Base-by-base conservation (phyloP, 169 alveolate genomes). In the Plasmodium falciparum region DNA sequence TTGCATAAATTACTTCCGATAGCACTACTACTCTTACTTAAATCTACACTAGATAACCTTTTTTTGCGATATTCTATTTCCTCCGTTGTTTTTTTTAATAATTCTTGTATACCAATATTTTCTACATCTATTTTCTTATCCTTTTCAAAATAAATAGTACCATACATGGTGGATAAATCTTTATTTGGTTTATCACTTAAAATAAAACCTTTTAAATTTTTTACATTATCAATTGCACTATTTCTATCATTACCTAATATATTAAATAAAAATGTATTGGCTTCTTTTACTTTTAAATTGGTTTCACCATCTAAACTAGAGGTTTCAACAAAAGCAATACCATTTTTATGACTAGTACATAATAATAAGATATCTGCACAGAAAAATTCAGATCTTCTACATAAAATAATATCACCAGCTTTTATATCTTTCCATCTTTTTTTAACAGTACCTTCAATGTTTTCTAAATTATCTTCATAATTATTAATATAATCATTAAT, bases 241-340 rank as follows among this genome's bases (percentile, higher is more conserved):
- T 11, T 24, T 26, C 62, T 83, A 13, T 83, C 73, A 45, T 47
- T 69, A 12, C 72, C 61, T 54, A 83, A 73, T 17, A 56, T 59
- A 29, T 83, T 83, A 29, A 83, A 70, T 58, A 83, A 33, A 50
- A 58, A 83, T n/a, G 66, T 66, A 73, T 83, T 83, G 11, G 97
- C 95, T 74, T 97, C 98, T 74, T 95, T 93, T 33, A 94, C 94
- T 92, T 98, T 98, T 52, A 98, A 92, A 74, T 95, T 97, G 5
- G 99, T 97, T 92, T 98, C 99, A 0, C 99, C 99, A 90, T 98
- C 99, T 63, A 98, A 94, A 50, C 98, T 96, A 13, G 98, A 96
- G 43, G 99, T 98, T 78, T 98, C 99, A 1, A 98, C 98, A 92
- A 95, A 98, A 24, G 98, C 98, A 45, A 96, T 90, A 15, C 99